Conservation (phyloP, 106 monocot genomes). For the Amphibolis antarctica region DNA sequence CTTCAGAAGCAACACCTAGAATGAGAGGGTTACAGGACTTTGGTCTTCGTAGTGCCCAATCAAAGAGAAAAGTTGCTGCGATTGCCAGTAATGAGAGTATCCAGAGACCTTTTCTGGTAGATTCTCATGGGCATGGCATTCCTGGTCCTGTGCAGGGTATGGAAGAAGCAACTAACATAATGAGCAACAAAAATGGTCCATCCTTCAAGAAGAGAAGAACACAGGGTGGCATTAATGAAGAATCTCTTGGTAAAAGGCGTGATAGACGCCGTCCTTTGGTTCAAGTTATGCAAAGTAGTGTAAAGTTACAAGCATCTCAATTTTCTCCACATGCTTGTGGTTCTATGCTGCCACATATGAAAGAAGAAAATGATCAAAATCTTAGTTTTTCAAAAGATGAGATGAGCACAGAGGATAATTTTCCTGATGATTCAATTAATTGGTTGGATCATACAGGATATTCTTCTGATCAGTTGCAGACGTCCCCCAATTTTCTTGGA, state of each 20-base stretch:
- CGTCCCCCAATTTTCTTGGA: constrained; percentile 18
- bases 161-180: constrained; percentile 12
- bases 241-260: constrained; percentile 49
- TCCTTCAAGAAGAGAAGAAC: constrained; percentile 42
- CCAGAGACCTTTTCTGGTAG: constrained; percentile 14
- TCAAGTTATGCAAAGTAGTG: constrained; percentile 73
- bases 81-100: constrained; percentile 26
- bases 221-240: constrained; percentile 35
- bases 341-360: constrained; percentile 3
- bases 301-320: constrained; percentile 33
- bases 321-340: constrained; percentile 16
- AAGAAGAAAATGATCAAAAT: constrained; percentile 17
- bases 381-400: constrained; percentile 14
- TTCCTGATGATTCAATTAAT: constrained; percentile 31
- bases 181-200: constrained; percentile 18
- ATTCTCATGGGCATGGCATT: constrained; percentile 16
- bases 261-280: constrained; percentile 55
- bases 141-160: constrained; percentile 11
- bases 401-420: constrained; percentile 25
- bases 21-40: constrained; percentile 69
- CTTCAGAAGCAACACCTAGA: constrained; percentile 28
- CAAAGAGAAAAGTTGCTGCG: constrained; percentile 38
- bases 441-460: constrained; percentile 28
- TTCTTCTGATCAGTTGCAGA: constrained; percentile 32
- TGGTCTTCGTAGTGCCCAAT: constrained; percentile 40